phyloP scores from a whole-genome alignment of 73 alveolate genomes.

The Paramecium sonneborni region DNA sequence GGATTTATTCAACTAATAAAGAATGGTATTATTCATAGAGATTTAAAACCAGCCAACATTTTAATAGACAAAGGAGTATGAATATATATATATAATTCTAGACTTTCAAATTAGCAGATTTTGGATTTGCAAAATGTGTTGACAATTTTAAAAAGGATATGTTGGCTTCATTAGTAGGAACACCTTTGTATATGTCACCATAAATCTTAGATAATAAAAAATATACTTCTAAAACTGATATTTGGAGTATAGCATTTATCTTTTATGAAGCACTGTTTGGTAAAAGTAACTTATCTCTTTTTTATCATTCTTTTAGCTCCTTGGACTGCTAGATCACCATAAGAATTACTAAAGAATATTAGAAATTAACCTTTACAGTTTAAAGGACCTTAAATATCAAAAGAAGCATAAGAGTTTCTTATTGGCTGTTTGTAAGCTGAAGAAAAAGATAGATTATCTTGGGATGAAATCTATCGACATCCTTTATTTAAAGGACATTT shows the following conservation, averaged over 20 bases:
- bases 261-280: slow-evolving; percentile 77
- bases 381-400: slow-evolving; percentile 13
- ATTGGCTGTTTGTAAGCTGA: slow-evolving; percentile 42
- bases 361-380: not conserved
- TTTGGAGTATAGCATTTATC: slow-evolving; percentile 97
- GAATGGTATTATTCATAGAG: slow-evolving; percentile 70
- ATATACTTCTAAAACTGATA: slow-evolving; percentile 92
- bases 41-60: slow-evolving; percentile 68
- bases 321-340: slow-evolving; percentile 58
- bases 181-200: slow-evolving; percentile 86
- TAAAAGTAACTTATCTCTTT: not conserved
- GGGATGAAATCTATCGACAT: slow-evolving; percentile 66
- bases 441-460: slow-evolving; percentile 56
- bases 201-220: slow-evolving; percentile 90
- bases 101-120: slow-evolving; percentile 67
- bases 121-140: slow-evolving; percentile 69
- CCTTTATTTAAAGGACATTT: slow-evolving; percentile 61
- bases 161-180: slow-evolving; percentile 67
- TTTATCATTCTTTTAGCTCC: slow-evolving; percentile 5
- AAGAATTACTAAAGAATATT: slow-evolving; percentile 30
- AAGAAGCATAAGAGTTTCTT: slow-evolving; percentile 52
- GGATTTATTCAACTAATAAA: slow-evolving; percentile 59
- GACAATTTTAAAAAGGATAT: slow-evolving; percentile 64
- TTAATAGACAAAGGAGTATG: slow-evolving; percentile 57
- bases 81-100: not conserved